Evolutionary conservation across 345 rosid genomes (phyloP).

Genomic region (Dipteronia sinensis): DNA sequence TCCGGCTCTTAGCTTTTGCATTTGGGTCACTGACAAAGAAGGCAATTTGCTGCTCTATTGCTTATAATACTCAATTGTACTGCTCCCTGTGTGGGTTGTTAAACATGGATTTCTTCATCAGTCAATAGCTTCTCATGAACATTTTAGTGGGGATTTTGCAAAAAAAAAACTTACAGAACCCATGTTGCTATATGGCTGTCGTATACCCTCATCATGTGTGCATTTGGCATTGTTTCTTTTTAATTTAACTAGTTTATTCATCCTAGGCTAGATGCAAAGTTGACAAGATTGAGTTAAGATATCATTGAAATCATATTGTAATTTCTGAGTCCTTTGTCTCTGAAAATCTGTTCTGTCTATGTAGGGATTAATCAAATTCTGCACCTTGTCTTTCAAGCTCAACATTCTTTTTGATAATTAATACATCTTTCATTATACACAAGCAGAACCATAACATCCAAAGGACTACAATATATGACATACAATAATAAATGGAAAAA

Average conservation of each 20-base stretch:
- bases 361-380: too few relatives aligned
- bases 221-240: neutral
- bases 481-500: too few relatives aligned
- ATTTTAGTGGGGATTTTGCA: neutral
- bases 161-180: slow-evolving; percentile 2
- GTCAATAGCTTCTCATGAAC: slow-evolving; percentile 22
- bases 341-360: too few relatives aligned
- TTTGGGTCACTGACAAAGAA: slow-evolving; percentile 22
- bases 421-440: neutral
- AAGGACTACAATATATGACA: too few relatives aligned
- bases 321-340: neutral
- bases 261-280: neutral
- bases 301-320: neutral
- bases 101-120: slow-evolving; percentile 16
- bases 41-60: slow-evolving; percentile 15
- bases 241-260: neutral
- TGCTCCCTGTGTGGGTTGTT: slow-evolving; percentile 7
- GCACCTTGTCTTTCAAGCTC: too few relatives aligned
- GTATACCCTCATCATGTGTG: slow-evolving; percentile 1
- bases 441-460: neutral
- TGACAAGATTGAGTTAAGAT: neutral
- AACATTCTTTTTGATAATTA: slow-evolving; percentile 12
- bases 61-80: slow-evolving; percentile 25
- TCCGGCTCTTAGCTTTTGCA: slow-evolving; percentile 6
- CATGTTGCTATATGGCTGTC: slow-evolving; percentile 1